These are phyloP conservation scores for Hamigera avellanea DNA, from an alignment of 495 filamentous ascomycete species.

Conservation along the genomic window DNA sequence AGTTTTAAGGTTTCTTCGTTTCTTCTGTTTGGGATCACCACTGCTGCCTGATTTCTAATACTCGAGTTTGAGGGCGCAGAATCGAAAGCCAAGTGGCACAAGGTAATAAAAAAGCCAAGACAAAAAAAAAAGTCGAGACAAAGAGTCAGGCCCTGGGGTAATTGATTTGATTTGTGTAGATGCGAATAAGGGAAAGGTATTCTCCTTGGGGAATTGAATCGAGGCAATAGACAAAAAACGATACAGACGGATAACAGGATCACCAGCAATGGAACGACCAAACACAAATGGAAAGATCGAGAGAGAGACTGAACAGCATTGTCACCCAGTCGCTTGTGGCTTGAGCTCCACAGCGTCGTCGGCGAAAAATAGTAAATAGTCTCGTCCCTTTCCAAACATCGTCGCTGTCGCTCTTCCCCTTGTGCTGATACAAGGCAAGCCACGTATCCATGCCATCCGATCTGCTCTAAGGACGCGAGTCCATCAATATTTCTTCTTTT, in stretches of 20 bases:
- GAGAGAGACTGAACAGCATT: too few species aligned
- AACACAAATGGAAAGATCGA: too few species aligned
- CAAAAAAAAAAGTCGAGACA: not conserved
- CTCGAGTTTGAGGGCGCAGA: not conserved
- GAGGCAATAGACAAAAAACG: not conserved
- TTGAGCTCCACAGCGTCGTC: too few species aligned
- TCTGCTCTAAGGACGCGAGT: constrained; percentile 25
- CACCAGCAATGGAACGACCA: too few species aligned
- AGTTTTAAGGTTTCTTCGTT: too few species aligned
- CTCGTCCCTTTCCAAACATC: not conserved
- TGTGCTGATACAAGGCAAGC: constrained; percentile 9
- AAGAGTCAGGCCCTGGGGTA: not conserved
- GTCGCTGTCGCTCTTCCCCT: constrained; percentile 4
- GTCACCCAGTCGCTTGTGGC: too few species aligned
- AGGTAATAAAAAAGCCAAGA: not conserved
- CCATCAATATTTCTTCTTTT: constrained; percentile 29
- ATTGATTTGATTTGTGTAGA: not conserved
- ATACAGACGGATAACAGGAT: not conserved
- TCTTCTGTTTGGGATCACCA: too few species aligned
- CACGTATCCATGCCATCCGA: constrained; percentile 11
- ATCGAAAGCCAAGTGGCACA: constrained; percentile 1
- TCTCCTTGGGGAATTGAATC: not conserved
- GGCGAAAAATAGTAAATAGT: too few species aligned
- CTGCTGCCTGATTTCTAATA: not conserved
- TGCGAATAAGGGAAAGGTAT: not conserved